Base-by-base conservation (phyloP, 2,329 filamentous ascomycete species). In the Aspergillus uvarum region DNA sequence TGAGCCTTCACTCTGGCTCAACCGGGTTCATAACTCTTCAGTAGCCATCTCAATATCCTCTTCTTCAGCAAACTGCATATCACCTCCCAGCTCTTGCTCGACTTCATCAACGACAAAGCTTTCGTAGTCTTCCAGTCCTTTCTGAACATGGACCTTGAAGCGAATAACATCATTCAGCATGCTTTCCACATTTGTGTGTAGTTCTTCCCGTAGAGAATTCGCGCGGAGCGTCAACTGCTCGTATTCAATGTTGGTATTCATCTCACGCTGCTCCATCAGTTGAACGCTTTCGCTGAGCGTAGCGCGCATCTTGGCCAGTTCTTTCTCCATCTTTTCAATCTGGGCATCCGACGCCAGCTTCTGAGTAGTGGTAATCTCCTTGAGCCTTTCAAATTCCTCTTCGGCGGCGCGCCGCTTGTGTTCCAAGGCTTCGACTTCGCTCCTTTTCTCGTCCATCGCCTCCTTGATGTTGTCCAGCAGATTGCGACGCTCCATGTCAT, bases 301-400 rank as follows among this genome's bases (percentile, higher is more conserved):
- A 2, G 89, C 86, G 47, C 93, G 85, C 91, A 98, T 96, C 74
- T 92, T 91, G 51, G 91, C 90, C n/a, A 99, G 81, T 75, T 99
- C 93, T 77, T 96, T 97, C 79, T 99, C 95, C 89, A 97, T 96
- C 81, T 95, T 95, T 77, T 99, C 95, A 69, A 99, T 96, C 75
- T 98, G 94, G 8, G 93, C 87, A 73, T 98, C 95, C 2, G 89
- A 91, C 7, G 88, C 89, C 73, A 94, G 86, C 79, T 96, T 96
- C 74, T 96, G 92, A 19, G 92, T 91, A 50, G 85, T 90, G 7
- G 90, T 94, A 60, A 87, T 86, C 81, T 97, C 95, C 72, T 94
- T 94, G 21, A 92, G 93, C 77, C 91, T 92, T 71, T 97, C 92
- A 72, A 96, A 96, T 73, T 97, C 93, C 70, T 96, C 91, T 74